Evolutionary conservation across 352 stramenopile species (phyloP).

Genomic region (Globisporangium orthogonon): DNA sequence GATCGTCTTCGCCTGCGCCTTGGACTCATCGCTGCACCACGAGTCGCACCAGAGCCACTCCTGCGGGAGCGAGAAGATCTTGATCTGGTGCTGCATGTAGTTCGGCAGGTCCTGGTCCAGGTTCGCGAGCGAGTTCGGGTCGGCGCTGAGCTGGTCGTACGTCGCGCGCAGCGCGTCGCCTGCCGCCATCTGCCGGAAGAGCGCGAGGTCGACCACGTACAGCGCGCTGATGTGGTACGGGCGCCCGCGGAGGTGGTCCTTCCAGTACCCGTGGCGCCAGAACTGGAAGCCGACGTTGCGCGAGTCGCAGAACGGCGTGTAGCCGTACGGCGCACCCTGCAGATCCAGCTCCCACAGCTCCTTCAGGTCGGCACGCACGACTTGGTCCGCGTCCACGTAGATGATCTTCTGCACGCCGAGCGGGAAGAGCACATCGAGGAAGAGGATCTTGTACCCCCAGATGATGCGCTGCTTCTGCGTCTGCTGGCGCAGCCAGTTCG

Average conservation of each 20-base stretch:
- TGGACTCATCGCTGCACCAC: conserved; percentile 99
- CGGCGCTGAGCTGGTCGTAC: conserved; percentile 96
- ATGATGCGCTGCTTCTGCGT: conserved; percentile 99
- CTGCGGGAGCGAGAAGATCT: conserved; percentile 96
- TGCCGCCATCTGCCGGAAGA: conserved; percentile 92
- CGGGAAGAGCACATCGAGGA: conserved; percentile 99
- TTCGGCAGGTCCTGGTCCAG: conserved; percentile 99
- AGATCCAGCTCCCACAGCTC: conserved; percentile 99
- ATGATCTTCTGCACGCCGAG: conserved; percentile 98
- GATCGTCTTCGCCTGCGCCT: conserved; percentile 98
- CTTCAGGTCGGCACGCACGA: conserved; percentile 96
- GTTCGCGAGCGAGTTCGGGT: conserved; percentile 98
- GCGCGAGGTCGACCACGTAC: conserved; percentile 98
- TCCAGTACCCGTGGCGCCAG: conserved; percentile 98
- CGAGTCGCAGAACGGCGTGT: conserved; percentile 98
- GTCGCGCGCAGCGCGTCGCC: conserved; percentile 94
- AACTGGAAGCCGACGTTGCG: conserved; percentile 98
- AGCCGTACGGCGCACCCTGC: conserved; percentile 94
- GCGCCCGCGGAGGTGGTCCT: conserved; percentile 93
- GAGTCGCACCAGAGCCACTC: conserved; percentile 99
- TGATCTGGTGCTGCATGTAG: conserved; percentile 94
- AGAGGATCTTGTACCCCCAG: conserved; percentile 99
- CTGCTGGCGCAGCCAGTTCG: conserved; percentile 97
- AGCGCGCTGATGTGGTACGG: conserved; percentile 99
- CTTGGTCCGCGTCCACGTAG: conserved; percentile 99